Percentiles rank a stretch among this genome's conserved stretches.
These are phyloP conservation scores for Citrus sp. DNA, from an alignment of 345 rosid species.

Conservation along the genomic window DNA sequence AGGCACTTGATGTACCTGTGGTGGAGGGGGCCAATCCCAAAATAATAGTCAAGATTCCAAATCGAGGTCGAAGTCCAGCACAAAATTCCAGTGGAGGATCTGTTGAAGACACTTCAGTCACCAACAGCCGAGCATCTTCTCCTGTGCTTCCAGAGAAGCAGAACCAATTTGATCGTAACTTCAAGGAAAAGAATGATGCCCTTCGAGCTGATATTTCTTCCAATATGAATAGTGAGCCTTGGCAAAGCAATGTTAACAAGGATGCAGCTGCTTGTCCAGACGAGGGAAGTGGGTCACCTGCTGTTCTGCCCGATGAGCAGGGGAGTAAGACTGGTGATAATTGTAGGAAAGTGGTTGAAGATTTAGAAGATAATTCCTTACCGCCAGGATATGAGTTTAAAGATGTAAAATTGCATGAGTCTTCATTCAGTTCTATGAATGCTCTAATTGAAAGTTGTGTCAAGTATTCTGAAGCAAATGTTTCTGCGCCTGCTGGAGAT, in stretches of 20 bases:
- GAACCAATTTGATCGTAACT: constrained; percentile 40
- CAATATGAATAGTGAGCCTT: constrained; percentile 51
- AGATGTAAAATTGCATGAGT: constrained; percentile 49
- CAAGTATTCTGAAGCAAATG: constrained; percentile 58
- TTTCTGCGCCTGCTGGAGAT: constrained; percentile 52
- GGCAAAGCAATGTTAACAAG: constrained; percentile 64
- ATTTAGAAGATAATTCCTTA: constrained; percentile 36
- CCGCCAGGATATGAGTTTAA: constrained; percentile 44
- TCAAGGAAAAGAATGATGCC: constrained; percentile 46
- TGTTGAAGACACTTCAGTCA: constrained; percentile 50
- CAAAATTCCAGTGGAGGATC: constrained; percentile 68
- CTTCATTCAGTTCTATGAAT: constrained; percentile 68
- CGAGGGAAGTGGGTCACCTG: constrained; percentile 53
- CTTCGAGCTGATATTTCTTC: constrained; percentile 33
- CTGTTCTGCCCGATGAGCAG: constrained; percentile 43
- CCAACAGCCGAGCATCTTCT: constrained; percentile 59
- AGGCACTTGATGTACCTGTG: constrained; percentile 43
- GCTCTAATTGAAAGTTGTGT: constrained; percentile 90
- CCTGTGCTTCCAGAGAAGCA: constrained; percentile 57
- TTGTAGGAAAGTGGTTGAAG: constrained; percentile 36
- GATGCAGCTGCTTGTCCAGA: constrained; percentile 41
- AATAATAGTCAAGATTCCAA: constrained; percentile 71
- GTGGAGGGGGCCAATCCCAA: constrained; percentile 60
- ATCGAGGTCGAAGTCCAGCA: constrained; percentile 70
- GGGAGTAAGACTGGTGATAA: constrained; percentile 37